Evolutionary conservation across 192 early-diverging fungal genomes (phyloP).

Genomic region (Backusella parvicylindrica): DNA sequence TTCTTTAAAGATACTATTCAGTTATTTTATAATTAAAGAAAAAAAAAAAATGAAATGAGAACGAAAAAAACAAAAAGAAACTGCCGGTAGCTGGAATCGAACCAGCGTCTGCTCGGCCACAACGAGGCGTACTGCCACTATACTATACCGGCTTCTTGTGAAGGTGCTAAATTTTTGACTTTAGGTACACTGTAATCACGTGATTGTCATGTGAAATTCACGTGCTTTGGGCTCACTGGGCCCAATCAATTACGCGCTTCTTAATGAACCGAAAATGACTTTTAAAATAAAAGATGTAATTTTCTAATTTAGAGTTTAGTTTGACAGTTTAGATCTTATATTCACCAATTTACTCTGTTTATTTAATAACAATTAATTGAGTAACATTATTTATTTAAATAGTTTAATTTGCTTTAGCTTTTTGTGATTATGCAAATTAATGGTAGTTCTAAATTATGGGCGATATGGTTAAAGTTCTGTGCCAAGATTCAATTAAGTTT

Average conservation of each 20-base stretch:
- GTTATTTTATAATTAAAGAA: neutral
- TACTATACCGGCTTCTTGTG: conserved; percentile 38
- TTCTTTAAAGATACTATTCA: too few species aligned
- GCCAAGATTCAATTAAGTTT: neutral
- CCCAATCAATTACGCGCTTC: too few species aligned
- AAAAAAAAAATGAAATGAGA: neutral
- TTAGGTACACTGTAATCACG: neutral
- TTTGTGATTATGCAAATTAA: neutral
- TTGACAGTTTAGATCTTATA: neutral
- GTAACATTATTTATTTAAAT: neutral
- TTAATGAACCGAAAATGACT: too few species aligned
- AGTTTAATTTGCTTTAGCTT: neutral
- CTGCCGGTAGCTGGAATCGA: conserved; percentile 46
- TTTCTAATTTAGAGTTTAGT: neutral
- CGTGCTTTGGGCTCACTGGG: too few species aligned
- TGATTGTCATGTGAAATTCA: neutral
- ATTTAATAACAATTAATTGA: neutral
- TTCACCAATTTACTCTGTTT: neutral
- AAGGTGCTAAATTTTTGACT: neutral
- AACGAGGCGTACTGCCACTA: conserved; percentile 50
- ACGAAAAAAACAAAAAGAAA: too few species aligned
- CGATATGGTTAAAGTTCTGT: neutral
- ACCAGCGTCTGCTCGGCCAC: conserved; percentile 49
- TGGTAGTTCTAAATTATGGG: neutral
- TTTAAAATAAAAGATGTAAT: too few species aligned